These are phyloP conservation scores for Straminergon stramineum DNA, from an alignment of 225 moss, liverwort and hornwort species.

Conservation along the genomic window DNA sequence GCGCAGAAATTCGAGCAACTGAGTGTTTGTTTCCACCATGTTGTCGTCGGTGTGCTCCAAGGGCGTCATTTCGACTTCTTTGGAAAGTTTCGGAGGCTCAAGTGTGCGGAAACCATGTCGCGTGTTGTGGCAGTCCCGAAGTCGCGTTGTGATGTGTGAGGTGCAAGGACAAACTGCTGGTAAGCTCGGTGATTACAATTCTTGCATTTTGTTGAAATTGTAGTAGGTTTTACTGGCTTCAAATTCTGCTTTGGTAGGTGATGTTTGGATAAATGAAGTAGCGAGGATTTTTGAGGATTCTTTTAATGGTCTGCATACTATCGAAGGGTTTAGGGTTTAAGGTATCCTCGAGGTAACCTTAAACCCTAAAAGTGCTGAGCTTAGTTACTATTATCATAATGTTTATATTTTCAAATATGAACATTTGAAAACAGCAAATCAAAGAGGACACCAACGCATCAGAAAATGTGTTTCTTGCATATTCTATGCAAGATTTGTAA, in stretches of 20 bases:
- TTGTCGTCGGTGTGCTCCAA: conserved; percentile 14
- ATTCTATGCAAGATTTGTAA: neutral
- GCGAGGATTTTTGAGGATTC: neutral
- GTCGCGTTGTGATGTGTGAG: conserved; percentile 19
- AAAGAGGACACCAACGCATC: neutral
- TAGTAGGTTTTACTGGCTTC: neutral
- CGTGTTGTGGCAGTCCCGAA: neutral
- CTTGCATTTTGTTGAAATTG: neutral
- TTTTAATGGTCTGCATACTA: too few relatives aligned
- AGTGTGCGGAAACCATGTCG: conserved; percentile 6
- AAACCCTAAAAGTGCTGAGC: neutral
- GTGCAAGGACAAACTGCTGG: conserved; percentile 32
- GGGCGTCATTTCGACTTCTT: neutral
- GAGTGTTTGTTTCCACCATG: conserved; percentile 3
- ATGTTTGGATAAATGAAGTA: neutral
- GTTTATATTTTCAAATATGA: neutral
- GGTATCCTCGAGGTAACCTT: neutral
- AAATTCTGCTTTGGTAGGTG: neutral
- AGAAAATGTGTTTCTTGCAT: neutral
- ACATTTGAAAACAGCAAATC: neutral
- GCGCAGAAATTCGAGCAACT: neutral
- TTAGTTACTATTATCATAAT: too few relatives aligned
- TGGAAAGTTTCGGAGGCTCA: neutral
- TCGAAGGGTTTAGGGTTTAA: conserved; percentile 19
- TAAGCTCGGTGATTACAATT: neutral